phyloP scores from a whole-genome alignment of 768 basidiomycete species.

The Atractiella rhizophila region DNA sequence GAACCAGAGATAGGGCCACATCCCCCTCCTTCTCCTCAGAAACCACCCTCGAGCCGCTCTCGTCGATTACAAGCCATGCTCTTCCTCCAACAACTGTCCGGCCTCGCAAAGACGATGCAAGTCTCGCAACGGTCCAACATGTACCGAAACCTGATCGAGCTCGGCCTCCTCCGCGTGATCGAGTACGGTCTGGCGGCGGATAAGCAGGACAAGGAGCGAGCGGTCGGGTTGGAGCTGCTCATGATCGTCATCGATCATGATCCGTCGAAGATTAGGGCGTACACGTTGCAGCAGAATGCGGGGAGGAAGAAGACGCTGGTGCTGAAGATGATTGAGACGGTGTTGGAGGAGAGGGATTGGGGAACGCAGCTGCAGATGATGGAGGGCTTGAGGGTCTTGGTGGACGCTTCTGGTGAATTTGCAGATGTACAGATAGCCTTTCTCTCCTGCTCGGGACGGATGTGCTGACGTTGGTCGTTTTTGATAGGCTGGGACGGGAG shows the following conservation, averaged over 20 bases:
- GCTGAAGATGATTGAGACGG: slow-evolving; percentile 44
- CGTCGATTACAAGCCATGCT: slow-evolving; percentile 31
- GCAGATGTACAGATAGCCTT: slow-evolving; percentile 16
- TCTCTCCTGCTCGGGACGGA: slow-evolving; percentile 4
- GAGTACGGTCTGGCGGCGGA: slow-evolving; percentile 61
- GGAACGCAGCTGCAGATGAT: slow-evolving; percentile 75
- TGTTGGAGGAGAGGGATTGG: slow-evolving; percentile 55
- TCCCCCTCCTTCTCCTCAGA: slow-evolving; percentile 1
- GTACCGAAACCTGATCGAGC: slow-evolving; percentile 65
- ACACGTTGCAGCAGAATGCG: slow-evolving; percentile 30
- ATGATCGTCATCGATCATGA: slow-evolving; percentile 73
- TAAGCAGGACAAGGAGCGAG: slow-evolving; percentile 26
- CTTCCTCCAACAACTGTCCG: slow-evolving; percentile 70
- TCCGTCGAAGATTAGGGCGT: slow-evolving; percentile 54
- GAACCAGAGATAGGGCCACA: not conserved
- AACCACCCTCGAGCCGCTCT: not conserved
- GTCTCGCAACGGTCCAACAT: slow-evolving; percentile 57
- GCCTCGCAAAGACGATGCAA: slow-evolving; percentile 93
- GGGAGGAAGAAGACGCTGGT: slow-evolving; percentile 25
- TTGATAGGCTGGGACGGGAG: slow-evolving; percentile 15
- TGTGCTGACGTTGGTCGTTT: slow-evolving; percentile 7
- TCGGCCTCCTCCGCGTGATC: slow-evolving; percentile 66
- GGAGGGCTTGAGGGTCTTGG: slow-evolving; percentile 54
- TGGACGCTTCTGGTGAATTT: slow-evolving; percentile 41
- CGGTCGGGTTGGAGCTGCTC: slow-evolving; percentile 60